phyloP scores from a whole-genome alignment of 179 eudicot species.

The Drosera spatulata region DNA sequence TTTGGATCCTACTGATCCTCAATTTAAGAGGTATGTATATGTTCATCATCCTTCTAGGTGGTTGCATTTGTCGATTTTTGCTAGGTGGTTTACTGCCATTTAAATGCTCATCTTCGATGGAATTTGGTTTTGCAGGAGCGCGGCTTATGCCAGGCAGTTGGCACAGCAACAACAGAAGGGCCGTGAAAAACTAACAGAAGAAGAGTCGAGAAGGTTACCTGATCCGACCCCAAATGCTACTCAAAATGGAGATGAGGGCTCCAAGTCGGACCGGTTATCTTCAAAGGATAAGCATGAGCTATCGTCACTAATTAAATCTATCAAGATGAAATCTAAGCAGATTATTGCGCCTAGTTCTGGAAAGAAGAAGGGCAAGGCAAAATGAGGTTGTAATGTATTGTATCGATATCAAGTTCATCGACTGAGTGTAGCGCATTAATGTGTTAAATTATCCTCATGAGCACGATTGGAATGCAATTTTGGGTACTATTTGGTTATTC shows the following conservation, averaged over 20 bases:
- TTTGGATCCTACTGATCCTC: constrained; percentile 94
- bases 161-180: constrained; percentile 35
- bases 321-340: constrained; percentile 77
- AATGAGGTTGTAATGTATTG: too few relatives aligned
- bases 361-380: too few relatives aligned
- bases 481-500: too few relatives aligned
- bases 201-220: constrained; percentile 8
- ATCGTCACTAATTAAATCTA: constrained; percentile 53
- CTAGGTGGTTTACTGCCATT: background rate
- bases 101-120: background rate
- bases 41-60: background rate
- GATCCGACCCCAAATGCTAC: constrained; percentile 5
- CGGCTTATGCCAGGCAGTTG: constrained; percentile 54
- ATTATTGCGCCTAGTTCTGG: constrained; percentile 11
- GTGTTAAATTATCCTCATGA: too few relatives aligned
- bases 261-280: constrained; percentile 7
- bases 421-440: too few relatives aligned
- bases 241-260: constrained; percentile 9
- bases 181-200: constrained; percentile 11
- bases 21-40: constrained; percentile 63
- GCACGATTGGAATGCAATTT: too few relatives aligned
- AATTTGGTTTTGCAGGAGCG: constrained; percentile 56
- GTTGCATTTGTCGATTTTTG: too few relatives aligned
- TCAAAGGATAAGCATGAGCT: constrained; percentile 51
- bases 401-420: too few relatives aligned